Base-by-base conservation (phyloP, 331 rosid genomes). In the Spiraea crenata region DNA sequence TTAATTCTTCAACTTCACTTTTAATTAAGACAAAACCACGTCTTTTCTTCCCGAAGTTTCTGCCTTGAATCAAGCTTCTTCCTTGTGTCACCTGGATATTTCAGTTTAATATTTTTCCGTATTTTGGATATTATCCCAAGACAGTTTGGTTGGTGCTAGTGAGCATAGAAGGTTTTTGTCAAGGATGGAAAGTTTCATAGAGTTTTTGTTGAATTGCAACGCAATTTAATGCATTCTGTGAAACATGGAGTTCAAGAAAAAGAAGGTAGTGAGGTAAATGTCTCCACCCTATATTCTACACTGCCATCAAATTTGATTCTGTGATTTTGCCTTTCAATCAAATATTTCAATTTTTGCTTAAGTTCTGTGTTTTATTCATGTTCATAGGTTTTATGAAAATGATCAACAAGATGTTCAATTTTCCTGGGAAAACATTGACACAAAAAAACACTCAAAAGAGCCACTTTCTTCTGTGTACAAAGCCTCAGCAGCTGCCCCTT, bases 201-300 rank as follows among this genome's bases (percentile, higher is more conserved):
- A 65, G 25, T 40, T 51, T 25, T 25, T 25, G 31, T 25, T 25
- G 31, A 25, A 25, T 25, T 25, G 4, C 37, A 40, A 19, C 65
- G 31, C 38, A 35, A 52, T 61, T 12, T 38, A 14, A 8, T 38
- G 61, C 39, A 38, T 51, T 63, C 49, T 61, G 17, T 64, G 12
- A 38, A 59, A 45, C 65, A 93, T 88, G 97, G 88, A 86, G 70
- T 73, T 77, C 2, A 90, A 82, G 82, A 80, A 83, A 74, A 85
- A 79, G 34, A 92, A 84, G 83, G 77, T 65, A 51, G 87, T 89
- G 37, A 83, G 97, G 98, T 90, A 68, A 59, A 69, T 11, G 65
- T 67, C 19, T 57, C 2, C 57, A 67, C 6, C 31, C 47, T 13
- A 10, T 7, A 10, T 13, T 9, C 10, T 13, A 35, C 48, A 31